Evolutionary conservation across 257 asterid species (phyloP).

Genomic region (Craterostigma plantagineum): DNA sequence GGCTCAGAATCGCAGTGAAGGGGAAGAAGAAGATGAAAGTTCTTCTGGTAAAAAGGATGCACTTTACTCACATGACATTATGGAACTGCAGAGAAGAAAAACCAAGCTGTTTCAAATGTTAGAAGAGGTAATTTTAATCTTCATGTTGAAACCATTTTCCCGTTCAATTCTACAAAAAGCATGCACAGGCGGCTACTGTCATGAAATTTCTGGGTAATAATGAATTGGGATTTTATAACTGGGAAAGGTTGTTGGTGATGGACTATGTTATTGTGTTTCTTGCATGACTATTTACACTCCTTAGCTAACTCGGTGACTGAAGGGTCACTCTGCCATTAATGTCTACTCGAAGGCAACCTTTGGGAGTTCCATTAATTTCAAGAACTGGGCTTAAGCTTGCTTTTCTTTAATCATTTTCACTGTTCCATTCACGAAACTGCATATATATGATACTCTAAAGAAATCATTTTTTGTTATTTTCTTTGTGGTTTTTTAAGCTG

Average conservation of each 20-base stretch:
- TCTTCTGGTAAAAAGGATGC: slow-evolving; percentile 23
- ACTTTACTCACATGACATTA: slow-evolving; percentile 45
- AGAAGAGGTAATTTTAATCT: slow-evolving; percentile 36
- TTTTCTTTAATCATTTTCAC: too few species aligned
- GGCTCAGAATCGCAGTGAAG: slow-evolving; percentile 10
- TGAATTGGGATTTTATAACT: background rate
- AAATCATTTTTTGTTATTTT: background rate
- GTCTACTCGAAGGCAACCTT: slow-evolving; percentile 26
- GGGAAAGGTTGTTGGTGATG: background rate
- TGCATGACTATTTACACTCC: background rate
- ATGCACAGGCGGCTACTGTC: background rate
- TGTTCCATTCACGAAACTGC: too few species aligned
- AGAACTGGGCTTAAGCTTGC: slow-evolving; percentile 1
- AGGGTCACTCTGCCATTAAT: slow-evolving; percentile 20
- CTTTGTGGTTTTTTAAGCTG: slow-evolving; percentile 22
- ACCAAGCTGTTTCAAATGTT: slow-evolving; percentile 65
- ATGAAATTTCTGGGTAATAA: background rate
- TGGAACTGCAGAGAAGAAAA: slow-evolving; percentile 67
- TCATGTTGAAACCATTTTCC: too few species aligned
- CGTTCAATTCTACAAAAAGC: background rate
- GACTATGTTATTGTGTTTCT: too few species aligned
- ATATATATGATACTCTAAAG: too few species aligned
- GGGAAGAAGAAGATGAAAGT: slow-evolving; percentile 14
- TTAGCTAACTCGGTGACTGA: slow-evolving; percentile 16
- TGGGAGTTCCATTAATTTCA: slow-evolving; percentile 14